Evolutionary conservation across 208 protist genomes (phyloP).

Genomic region (Tritrichomonas foetus): DNA sequence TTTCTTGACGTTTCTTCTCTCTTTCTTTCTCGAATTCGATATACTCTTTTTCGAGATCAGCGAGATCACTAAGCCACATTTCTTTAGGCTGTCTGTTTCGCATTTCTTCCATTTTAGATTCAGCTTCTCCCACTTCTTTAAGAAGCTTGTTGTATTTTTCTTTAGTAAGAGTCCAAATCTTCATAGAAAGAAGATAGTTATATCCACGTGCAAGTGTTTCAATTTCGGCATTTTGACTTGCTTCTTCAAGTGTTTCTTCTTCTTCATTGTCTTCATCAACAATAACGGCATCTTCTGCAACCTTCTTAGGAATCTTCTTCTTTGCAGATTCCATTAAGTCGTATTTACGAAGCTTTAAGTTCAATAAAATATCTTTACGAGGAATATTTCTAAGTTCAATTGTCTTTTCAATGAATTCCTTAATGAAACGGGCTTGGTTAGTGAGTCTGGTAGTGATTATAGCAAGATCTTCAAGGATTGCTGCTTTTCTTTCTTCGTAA

Average conservation of each 20-base stretch:
- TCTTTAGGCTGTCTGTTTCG: constrained; percentile 65
- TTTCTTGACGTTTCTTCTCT: neutral
- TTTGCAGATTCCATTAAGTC: constrained; percentile 57
- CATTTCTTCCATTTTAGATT: constrained; percentile 69
- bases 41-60: constrained; percentile 47
- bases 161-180: constrained; percentile 86
- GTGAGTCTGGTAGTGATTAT: constrained; percentile 74
- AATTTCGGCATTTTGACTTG: neutral
- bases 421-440: constrained; percentile 96
- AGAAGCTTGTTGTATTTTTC: constrained; percentile 85
- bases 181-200: constrained; percentile 96
- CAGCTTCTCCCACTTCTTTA: constrained; percentile 66
- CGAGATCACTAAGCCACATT: constrained; percentile 57
- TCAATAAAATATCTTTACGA: constrained; percentile 79
- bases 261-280: constrained; percentile 43
- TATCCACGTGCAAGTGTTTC: constrained; percentile 67
- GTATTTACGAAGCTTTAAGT: constrained; percentile 76
- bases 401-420: constrained; percentile 79
- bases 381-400: constrained; percentile 79
- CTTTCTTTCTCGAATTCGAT: neutral
- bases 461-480: constrained; percentile 73
- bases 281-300: constrained; percentile 39
- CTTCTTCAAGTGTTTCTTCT: neutral
- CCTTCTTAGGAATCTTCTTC: constrained; percentile 10
- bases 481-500: constrained; percentile 90